These are phyloP conservation scores for Entomortierella chlamydospora DNA, from an alignment of 192 early-diverging fungal genomes.

Conservation along the genomic window DNA sequence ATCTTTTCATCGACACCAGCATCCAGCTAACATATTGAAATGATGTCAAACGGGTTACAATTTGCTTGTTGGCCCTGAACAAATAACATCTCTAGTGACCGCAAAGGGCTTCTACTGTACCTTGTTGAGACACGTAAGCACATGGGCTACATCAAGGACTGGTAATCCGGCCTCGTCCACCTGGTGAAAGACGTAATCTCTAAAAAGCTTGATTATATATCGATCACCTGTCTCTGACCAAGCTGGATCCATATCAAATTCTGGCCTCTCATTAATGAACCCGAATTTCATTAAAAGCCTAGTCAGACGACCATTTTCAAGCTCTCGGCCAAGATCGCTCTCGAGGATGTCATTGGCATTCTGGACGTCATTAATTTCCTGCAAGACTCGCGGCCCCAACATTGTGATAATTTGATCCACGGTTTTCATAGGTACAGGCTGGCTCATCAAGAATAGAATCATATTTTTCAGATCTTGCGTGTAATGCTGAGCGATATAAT, in stretches of 20 bases:
- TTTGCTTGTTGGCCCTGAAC: no score
- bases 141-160: constrained; percentile 92
- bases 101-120: constrained; percentile 54
- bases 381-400: constrained; percentile 78
- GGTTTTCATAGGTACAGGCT: constrained; percentile 76
- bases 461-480: constrained; percentile 88
- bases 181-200: constrained; percentile 98
- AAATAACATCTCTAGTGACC: no score
- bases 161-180: constrained; percentile 87
- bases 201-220: constrained; percentile 96
- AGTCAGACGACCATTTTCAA: constrained; percentile 93
- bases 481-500: constrained; percentile 79
- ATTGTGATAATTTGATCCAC: constrained; percentile 85
- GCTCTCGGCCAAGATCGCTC: constrained; percentile 81
- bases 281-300: constrained; percentile 91
- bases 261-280: constrained; percentile 72
- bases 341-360: constrained; percentile 85
- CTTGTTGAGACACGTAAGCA: constrained; percentile 94
- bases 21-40: constrained; percentile 76
- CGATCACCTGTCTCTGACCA: constrained; percentile 99
- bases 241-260: constrained; percentile 86
- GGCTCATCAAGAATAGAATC: constrained; percentile 80
- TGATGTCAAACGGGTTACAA: no score
- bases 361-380: constrained; percentile 82
- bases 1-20: constrained; percentile 94